Conservation (phyloP, 768 basidiomycete species). For the Lactarius deliciosus region DNA sequence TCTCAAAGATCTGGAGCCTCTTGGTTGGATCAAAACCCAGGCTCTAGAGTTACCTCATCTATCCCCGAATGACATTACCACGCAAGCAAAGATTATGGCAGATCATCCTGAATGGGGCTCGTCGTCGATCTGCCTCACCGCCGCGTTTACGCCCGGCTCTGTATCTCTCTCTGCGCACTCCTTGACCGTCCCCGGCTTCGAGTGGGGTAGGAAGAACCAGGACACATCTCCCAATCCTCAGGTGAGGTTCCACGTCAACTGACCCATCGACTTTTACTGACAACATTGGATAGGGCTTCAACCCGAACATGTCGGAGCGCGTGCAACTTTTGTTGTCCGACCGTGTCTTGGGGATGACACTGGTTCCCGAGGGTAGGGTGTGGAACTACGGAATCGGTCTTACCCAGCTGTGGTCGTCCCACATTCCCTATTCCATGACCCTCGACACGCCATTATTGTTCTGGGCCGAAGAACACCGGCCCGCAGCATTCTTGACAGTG, state of each 20-base stretch:
- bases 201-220: conserved; percentile 94
- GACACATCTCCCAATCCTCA: conserved; percentile 83
- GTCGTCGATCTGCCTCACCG: conserved; percentile 88
- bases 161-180: conserved; percentile 94
- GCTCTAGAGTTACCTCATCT: conserved; percentile 89
- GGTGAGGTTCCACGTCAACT: conserved; percentile 37
- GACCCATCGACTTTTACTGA: conserved; percentile 17
- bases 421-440: conserved; percentile 74
- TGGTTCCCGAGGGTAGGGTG: conserved; percentile 90
- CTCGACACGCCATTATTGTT: conserved; percentile 92
- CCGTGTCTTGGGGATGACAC: conserved; percentile 91
- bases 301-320: conserved; percentile 97
- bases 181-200: conserved; percentile 88
- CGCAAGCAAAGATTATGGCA: conserved; percentile 96
- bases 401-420: conserved; percentile 88
- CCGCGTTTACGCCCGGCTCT: conserved; percentile 97
- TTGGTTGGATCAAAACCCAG: conserved; percentile 98
- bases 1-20: conserved; percentile 90
- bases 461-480: conserved; percentile 96
- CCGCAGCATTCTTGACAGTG: conserved; percentile 89
- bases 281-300: conserved; percentile 65
- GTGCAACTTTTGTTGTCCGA: conserved; percentile 93
- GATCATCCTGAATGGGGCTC: conserved; percentile 95
- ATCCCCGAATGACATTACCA: conserved; percentile 89
- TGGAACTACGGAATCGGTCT: conserved; percentile 98